These are phyloP conservation scores for Hanseniaspora pseudoguilliermondii DNA, from an alignment of 805 yeast genomes.

Conservation along the genomic window DNA sequence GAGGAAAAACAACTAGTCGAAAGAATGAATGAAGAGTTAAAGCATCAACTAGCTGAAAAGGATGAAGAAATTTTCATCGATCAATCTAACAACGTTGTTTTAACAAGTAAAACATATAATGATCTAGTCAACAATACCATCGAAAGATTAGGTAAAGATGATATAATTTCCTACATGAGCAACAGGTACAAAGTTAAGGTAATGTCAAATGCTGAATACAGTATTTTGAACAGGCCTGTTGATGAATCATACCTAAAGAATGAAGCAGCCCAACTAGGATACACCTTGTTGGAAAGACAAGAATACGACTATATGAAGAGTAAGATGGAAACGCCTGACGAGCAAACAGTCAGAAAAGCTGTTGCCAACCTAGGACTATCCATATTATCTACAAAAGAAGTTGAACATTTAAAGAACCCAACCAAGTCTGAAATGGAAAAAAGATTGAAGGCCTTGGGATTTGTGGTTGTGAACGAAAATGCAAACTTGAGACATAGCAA, in stretches of 20 bases:
- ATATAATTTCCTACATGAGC: slow-evolving; percentile 17
- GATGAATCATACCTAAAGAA: slow-evolving; percentile 18
- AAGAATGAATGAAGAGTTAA: slow-evolving; percentile 17
- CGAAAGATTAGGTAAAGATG: slow-evolving; percentile 16
- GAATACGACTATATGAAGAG: slow-evolving; percentile 19
- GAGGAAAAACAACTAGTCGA: slow-evolving; percentile 19
- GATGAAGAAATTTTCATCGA: slow-evolving; percentile 10
- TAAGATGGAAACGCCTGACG: slow-evolving; percentile 20
- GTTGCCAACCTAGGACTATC: slow-evolving; percentile 18
- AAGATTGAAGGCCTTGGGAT: slow-evolving; percentile 23
- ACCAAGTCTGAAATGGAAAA: slow-evolving; percentile 24
- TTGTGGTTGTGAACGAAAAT: slow-evolving; percentile 22
- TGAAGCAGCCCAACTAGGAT: slow-evolving; percentile 20
- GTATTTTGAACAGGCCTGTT: slow-evolving; percentile 16
- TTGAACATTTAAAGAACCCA: slow-evolving; percentile 20
- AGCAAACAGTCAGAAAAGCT: slow-evolving; percentile 15
- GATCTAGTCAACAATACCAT: slow-evolving; percentile 12
- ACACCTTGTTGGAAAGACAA: slow-evolving; percentile 22
- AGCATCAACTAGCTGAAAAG: slow-evolving; percentile 17
- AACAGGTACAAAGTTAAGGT: slow-evolving; percentile 19
- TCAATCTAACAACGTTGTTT: slow-evolving; percentile 18
- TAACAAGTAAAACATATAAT: slow-evolving; percentile 17
- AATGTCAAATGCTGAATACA: slow-evolving; percentile 21
- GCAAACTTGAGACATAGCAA: neutral
- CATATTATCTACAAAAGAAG: slow-evolving; percentile 19